phyloP scores from a whole-genome alignment of 352 stramenopile genomes.

The Globisporangium rhizosaccharum region DNA sequence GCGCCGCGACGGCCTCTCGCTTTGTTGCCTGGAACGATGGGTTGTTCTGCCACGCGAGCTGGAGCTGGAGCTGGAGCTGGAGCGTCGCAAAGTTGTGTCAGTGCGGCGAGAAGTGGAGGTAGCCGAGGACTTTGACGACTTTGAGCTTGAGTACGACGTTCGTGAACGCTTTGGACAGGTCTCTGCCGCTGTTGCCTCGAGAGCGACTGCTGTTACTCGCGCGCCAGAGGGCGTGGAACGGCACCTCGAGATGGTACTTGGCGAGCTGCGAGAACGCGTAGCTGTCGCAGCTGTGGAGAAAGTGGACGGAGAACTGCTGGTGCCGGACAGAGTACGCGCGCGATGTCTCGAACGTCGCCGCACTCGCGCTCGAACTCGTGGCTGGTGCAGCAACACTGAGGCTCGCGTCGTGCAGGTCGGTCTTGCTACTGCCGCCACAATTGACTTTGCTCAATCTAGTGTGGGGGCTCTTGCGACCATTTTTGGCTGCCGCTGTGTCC shows the following conservation, averaged over 20 bases:
- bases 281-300: conserved; percentile 56
- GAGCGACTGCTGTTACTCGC: conserved; percentile 1
- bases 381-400: conserved; percentile 12
- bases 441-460: not conserved
- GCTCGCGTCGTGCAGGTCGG: conserved; percentile 3
- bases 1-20: conserved; percentile 39
- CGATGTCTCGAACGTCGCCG: conserved; percentile 26
- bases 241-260: conserved; percentile 40
- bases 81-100: conserved; percentile 44
- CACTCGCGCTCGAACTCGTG: conserved; percentile 4
- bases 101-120: conserved; percentile 53
- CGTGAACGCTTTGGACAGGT: conserved; percentile 54
- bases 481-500: not conserved
- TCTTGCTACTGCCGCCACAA: not conserved
- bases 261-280: conserved; percentile 60
- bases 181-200: conserved; percentile 29
- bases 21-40: conserved; percentile 42
- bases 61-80: not conserved
- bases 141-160: conserved; percentile 54
- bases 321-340: conserved; percentile 50
- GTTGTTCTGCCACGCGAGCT: conserved; percentile 33
- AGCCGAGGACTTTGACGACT: conserved; percentile 67
- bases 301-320: conserved; percentile 75
- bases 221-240: conserved; percentile 34
- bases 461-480: too few species aligned